Base-by-base conservation (phyloP, 2,329 filamentous ascomycete species). In the Nemania abortiva region DNA sequence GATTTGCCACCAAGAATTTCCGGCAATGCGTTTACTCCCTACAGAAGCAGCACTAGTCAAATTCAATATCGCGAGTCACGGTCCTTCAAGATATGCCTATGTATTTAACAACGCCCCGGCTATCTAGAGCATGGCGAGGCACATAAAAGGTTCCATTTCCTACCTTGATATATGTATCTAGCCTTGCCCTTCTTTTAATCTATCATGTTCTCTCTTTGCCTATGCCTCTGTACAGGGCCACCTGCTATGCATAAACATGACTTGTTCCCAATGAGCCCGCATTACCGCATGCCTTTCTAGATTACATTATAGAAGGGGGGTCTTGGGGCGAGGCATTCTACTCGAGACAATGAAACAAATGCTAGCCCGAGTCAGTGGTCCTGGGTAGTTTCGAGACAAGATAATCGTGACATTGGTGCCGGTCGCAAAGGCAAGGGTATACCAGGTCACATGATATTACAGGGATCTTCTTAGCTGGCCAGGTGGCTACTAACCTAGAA, bases 381-480 rank as follows among this genome's bases (percentile, higher is more conserved):
- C 49, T 42, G 59, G 63, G 47, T 65, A 49, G 52, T 65, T 62
- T 57, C 63, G 55, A 61, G 64, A 70, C 63, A 57, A 60, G 54
- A 66, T 22, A 62, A 69, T 66, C 59, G 59, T 59, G 45, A 63
- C 49, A 65, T 53, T 59, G 20, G 63, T 52, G 60, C 67, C 53
- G 63, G 66, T 53, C 63, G 66, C 60, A 66, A 50, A 60, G 55
- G 34, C 57, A 63, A 57, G 57, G 66, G 52, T 2, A 49, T 5
- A 69, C 52, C 37, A 62, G 15, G 64, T 71, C 67, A 71, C 70
- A 64, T 71, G 70, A 70, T 31, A 20, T 49, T 31, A 22, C 69
- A 69, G 58, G 69, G 66, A 39, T 65, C 49, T 24, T 31, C 42
- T 24, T 57, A 49, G 22, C 20, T 54, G 22, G 10, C 34, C 15